These are phyloP conservation scores for Haplographium delicatum DNA, from an alignment of 495 filamentous ascomycete genomes.

Conservation along the genomic window DNA sequence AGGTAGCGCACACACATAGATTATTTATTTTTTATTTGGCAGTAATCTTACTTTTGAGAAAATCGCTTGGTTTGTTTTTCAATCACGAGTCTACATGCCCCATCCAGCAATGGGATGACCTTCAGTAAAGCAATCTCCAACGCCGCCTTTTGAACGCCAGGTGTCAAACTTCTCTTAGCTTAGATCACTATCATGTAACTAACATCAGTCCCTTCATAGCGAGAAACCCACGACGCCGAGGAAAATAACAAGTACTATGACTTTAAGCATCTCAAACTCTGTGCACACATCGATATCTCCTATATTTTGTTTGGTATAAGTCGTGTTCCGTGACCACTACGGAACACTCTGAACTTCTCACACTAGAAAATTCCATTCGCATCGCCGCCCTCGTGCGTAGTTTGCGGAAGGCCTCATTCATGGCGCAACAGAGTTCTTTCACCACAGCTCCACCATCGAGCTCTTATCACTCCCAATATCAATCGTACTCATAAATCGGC, in stretches of 20 bases:
- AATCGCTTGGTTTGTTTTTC: no score
- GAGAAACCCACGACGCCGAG: no score
- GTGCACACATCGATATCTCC: not conserved
- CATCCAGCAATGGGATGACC: no score
- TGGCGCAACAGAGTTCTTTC: not conserved
- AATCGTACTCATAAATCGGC: constrained; percentile 1
- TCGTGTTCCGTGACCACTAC: not conserved
- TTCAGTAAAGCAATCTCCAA: no score
- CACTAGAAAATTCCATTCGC: constrained; percentile 5
- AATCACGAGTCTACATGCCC: no score
- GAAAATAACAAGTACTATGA: constrained; percentile 1
- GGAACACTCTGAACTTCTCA: not conserved
- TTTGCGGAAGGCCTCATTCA: constrained; percentile 4
- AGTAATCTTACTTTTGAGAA: no score
- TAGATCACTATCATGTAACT: not conserved
- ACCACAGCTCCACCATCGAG: not conserved
- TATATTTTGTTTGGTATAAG: not conserved
- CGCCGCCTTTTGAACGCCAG: no score
- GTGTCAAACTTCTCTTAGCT: no score
- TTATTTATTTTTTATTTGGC: no score
- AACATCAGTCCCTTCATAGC: constrained; percentile 3
- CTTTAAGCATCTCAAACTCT: not conserved
- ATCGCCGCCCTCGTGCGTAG: no score
- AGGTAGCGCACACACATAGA: no score
- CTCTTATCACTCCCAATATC: constrained; percentile 2